Percentiles rank a stretch among this genome's conserved stretches.
Evolutionary conservation across 2,329 filamentous ascomycete genomes (phyloP).

Genomic region (Aureobasidium melanogenum): DNA sequence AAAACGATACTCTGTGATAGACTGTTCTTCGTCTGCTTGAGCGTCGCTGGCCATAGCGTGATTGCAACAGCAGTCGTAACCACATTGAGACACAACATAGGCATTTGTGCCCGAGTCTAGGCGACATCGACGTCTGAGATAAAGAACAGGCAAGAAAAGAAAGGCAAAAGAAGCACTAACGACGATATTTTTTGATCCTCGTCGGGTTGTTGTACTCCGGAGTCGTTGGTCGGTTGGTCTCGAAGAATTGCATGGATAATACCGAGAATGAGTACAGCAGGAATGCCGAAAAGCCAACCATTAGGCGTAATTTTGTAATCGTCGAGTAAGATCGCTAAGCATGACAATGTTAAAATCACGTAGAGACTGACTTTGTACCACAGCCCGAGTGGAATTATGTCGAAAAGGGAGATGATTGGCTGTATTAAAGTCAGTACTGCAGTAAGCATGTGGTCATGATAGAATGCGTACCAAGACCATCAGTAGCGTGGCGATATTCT

Average conservation of each 20-base stretch:
- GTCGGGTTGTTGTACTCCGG: neutral
- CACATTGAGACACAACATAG: neutral
- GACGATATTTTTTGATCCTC: neutral
- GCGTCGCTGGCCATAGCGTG: neutral
- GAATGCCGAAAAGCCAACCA: neutral
- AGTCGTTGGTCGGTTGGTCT: neutral
- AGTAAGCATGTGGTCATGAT: neutral
- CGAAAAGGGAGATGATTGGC: neutral
- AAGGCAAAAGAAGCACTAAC: neutral
- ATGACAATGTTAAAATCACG: neutral
- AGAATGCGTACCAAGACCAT: constrained; percentile 8
- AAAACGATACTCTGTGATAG: neutral
- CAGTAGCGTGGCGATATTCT: constrained; percentile 8
- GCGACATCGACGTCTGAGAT: neutral
- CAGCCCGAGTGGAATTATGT: no score
- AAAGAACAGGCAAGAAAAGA: neutral
- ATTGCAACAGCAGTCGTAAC: neutral
- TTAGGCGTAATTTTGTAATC: neutral
- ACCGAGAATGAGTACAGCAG: neutral
- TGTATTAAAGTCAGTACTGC: neutral
- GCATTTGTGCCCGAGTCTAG: neutral
- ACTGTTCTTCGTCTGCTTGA: neutral
- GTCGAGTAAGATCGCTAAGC: neutral
- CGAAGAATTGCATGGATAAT: neutral
- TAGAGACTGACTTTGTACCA: neutral